Evolutionary conservation across 2,329 filamentous ascomycete species (phyloP), one percentile per base, ranked within the genome.

Genomic region (Camillea tinctor): DNA sequence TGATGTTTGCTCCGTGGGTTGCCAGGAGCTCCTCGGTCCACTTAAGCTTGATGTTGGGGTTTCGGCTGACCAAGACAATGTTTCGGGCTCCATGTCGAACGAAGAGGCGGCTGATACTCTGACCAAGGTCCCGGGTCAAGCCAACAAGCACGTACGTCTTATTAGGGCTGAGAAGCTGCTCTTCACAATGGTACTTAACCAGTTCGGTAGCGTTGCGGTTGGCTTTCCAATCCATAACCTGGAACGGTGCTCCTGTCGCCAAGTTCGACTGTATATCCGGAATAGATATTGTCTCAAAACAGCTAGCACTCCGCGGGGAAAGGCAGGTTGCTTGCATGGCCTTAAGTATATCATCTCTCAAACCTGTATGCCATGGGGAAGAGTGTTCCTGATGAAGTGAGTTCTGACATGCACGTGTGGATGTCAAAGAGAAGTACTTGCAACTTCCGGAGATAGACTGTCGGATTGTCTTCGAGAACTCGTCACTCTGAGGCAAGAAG

Each of bases 91-190:
- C 78, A 4, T 75, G 71, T 11, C 70, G 51, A 2, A 74, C 64
- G 22, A 80, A 71, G 0, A 80, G 67, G 1, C 71, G 70, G 59
- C 74, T 75, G n/a, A 80, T 59, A 54, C 76, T 79, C 64, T 80
- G 78, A 13, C 77, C 78, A 17, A 80, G 69, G 58, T 80, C 78
- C n/a, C 76, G 73, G 0, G 77, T 80, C 50, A 79, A 63, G 7
- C 78, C 78, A 7, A 76, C 66, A 0, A 80, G 62, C 11, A 78
- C 56, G 57, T 80, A 80, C 0, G 77, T 78, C 59, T 72, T 74
- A 56, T 73, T 50, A 0, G 69, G 64, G 3, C 63, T 68, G 50
- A 80, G 65, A 7, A 74, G 60, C 0, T 66, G 52, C 0, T 66
- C 60, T 17, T 64, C 65, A 4, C 64, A 59, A 1, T 69, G 56